A percentile compares a stretch with the other conserved stretches of the same genome.
phyloP scores from a whole-genome alignment of 1,139 yeast species.

The Nematodospora anomalae region DNA sequence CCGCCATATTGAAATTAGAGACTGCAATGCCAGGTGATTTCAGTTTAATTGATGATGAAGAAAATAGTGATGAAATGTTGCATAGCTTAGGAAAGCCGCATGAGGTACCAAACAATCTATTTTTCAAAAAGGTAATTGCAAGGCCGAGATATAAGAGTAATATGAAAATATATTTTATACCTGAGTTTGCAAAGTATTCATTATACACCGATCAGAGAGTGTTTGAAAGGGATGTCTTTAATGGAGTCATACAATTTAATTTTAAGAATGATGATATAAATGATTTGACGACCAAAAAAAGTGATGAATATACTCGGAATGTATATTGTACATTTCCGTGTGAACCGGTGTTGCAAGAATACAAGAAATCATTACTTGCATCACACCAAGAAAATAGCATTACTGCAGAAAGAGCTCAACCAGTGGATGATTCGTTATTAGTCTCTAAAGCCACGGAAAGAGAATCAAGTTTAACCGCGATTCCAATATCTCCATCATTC shows the following conservation, averaged over 20 bases:
- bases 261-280: slow-evolving; percentile 6
- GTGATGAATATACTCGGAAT: slow-evolving; percentile 10
- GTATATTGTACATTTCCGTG: slow-evolving; percentile 28
- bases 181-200: slow-evolving; percentile 31
- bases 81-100: slow-evolving; percentile 39
- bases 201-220: slow-evolving; percentile 51
- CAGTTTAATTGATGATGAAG: slow-evolving; percentile 50
- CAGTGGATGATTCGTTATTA: not conserved
- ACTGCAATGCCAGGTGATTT: slow-evolving; percentile 55
- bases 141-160: slow-evolving; percentile 53
- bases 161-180: slow-evolving; percentile 49
- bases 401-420: slow-evolving; percentile 2
- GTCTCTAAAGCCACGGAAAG: not conserved
- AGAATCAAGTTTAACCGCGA: not conserved
- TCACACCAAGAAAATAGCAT: not conserved
- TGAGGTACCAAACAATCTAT: slow-evolving; percentile 47
- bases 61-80: slow-evolving; percentile 42
- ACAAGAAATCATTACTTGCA: slow-evolving; percentile 15
- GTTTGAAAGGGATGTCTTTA: slow-evolving; percentile 51
- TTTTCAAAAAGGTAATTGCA: slow-evolving; percentile 47
- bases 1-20: slow-evolving; percentile 51
- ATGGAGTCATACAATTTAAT: slow-evolving; percentile 44
- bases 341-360: slow-evolving; percentile 20
- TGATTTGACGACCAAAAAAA: slow-evolving; percentile 2
- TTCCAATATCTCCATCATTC: not conserved